A percentile compares a stretch with the other conserved stretches of the same genome.
Conservation (phyloP, 208 protist species). For the Zelonia costaricensis region DNA sequence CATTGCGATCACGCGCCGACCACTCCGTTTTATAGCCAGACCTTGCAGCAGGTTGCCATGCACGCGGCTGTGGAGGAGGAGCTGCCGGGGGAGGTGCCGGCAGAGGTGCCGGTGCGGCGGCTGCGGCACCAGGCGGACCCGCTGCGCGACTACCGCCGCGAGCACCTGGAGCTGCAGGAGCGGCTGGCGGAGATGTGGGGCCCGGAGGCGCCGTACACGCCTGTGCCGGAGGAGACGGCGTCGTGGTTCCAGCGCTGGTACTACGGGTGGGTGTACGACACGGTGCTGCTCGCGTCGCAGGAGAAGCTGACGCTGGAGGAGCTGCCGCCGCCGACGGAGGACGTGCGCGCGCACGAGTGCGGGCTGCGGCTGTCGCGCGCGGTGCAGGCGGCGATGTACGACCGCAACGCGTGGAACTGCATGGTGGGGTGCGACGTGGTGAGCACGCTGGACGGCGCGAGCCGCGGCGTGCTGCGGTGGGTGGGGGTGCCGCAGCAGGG, state of each 20-base stretch:
- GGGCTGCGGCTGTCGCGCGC: slow-evolving; percentile 42
- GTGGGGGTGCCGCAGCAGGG: slow-evolving; percentile 64
- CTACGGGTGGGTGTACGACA: slow-evolving; percentile 50
- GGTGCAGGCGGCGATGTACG: slow-evolving; percentile 27
- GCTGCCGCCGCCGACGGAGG: slow-evolving; percentile 31
- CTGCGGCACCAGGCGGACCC: slow-evolving; percentile 2
- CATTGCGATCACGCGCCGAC: too few relatives aligned
- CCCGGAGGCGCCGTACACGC: slow-evolving; percentile 34
- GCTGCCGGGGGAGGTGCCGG: slow-evolving; percentile 1
- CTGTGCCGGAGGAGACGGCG: slow-evolving; percentile 33
- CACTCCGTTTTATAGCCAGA: too few relatives aligned
- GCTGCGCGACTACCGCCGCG: slow-evolving; percentile 15
- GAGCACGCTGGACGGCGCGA: slow-evolving; percentile 32
- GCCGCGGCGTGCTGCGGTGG: slow-evolving; percentile 60
- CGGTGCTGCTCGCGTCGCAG: slow-evolving; percentile 32
- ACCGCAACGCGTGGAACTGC: slow-evolving; percentile 48
- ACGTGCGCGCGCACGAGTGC: slow-evolving; percentile 31
- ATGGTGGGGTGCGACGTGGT: slow-evolving; percentile 44
- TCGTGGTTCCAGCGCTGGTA: slow-evolving; percentile 38
- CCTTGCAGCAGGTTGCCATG: not conserved
- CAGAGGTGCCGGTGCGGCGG: not conserved
- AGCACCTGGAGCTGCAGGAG: slow-evolving; percentile 9
- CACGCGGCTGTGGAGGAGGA: slow-evolving; percentile 5
- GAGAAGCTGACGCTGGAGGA: slow-evolving; percentile 46
- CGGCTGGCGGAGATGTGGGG: slow-evolving; percentile 54